Evolutionary conservation across 2,329 filamentous ascomycete species (phyloP).

Genomic region (Ceratocystis variospora): DNA sequence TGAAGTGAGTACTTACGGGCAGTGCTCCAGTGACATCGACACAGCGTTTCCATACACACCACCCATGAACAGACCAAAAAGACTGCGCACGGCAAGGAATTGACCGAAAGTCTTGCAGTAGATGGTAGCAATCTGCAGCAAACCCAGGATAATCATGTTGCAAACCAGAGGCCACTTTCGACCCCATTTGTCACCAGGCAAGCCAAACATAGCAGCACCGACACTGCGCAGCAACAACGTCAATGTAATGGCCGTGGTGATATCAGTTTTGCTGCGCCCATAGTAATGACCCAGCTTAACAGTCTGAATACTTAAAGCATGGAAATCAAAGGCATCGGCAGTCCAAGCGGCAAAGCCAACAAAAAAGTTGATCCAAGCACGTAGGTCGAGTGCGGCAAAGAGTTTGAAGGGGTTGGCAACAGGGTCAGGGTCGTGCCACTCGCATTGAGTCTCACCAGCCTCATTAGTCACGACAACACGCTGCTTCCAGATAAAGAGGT

Average conservation of each 20-base stretch:
- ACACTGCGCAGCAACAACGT: slow-evolving; percentile 61
- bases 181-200: slow-evolving; percentile 65
- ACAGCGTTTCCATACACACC: slow-evolving; percentile 67
- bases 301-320: slow-evolving; percentile 66
- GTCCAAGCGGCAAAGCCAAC: slow-evolving; percentile 66
- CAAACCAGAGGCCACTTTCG: slow-evolving; percentile 73
- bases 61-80: slow-evolving; percentile 74
- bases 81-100: slow-evolving; percentile 56
- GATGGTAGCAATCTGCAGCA: slow-evolving; percentile 61
- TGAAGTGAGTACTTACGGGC: slow-evolving; percentile 40
- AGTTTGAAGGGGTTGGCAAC: slow-evolving; percentile 59
- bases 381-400: slow-evolving; percentile 46
- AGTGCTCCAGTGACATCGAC: slow-evolving; percentile 65
- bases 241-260: slow-evolving; percentile 62
- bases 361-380: slow-evolving; percentile 62
- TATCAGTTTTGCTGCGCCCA: slow-evolving; percentile 43
- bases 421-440: slow-evolving; percentile 54
- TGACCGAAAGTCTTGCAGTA: slow-evolving; percentile 58
- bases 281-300: slow-evolving; percentile 49
- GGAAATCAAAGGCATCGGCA: slow-evolving; percentile 73
- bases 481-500: slow-evolving; percentile 63
- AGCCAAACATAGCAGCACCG: slow-evolving; percentile 61
- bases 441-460: slow-evolving; percentile 48
- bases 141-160: slow-evolving; percentile 60
- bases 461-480: slow-evolving; percentile 53